Conservation (phyloP, 2,329 filamentous ascomycete species). For the Camptophora hylomeconis region DNA sequence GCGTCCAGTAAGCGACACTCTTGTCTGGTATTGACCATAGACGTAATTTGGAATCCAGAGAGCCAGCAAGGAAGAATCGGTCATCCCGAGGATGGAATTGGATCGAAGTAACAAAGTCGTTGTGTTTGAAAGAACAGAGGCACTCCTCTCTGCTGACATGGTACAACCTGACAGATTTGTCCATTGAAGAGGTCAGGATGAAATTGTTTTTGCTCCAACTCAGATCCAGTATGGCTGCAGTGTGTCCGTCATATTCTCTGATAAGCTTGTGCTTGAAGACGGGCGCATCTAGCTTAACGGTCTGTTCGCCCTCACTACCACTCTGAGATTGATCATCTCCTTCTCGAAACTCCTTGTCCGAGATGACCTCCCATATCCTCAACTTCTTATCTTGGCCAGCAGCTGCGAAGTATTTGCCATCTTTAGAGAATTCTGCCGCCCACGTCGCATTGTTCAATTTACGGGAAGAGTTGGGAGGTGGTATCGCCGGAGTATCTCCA, state of each 20-base stretch:
- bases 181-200: slow-evolving; percentile 88
- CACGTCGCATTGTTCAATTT: slow-evolving; percentile 58
- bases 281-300: slow-evolving; percentile 66
- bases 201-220: slow-evolving; percentile 99
- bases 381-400: slow-evolving; percentile 79
- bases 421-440: slow-evolving; percentile 84
- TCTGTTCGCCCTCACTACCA: slow-evolving; percentile 32
- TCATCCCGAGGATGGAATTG: slow-evolving; percentile 91
- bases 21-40: slow-evolving; percentile 98
- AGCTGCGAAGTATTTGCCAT: slow-evolving; percentile 83
- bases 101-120: slow-evolving; percentile 88
- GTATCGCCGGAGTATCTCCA: slow-evolving; percentile 14
- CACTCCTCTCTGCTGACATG: slow-evolving; percentile 76
- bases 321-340: slow-evolving; percentile 56
- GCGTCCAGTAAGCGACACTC: slow-evolving; percentile 68
- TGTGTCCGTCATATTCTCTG: slow-evolving; percentile 71
- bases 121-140: slow-evolving; percentile 86
- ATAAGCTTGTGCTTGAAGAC: slow-evolving; percentile 73
- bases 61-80: slow-evolving; percentile 90
- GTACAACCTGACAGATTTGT: slow-evolving; percentile 92
- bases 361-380: slow-evolving; percentile 78
- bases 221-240: slow-evolving; percentile 72
- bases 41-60: slow-evolving; percentile 72
- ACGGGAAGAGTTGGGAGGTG: slow-evolving; percentile 15
- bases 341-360: slow-evolving; percentile 64